Evolutionary conservation across 2,329 filamentous ascomycete species (phyloP), one percentile per base, ranked within the genome.

Genomic region (Penicillium capsulatum): DNA sequence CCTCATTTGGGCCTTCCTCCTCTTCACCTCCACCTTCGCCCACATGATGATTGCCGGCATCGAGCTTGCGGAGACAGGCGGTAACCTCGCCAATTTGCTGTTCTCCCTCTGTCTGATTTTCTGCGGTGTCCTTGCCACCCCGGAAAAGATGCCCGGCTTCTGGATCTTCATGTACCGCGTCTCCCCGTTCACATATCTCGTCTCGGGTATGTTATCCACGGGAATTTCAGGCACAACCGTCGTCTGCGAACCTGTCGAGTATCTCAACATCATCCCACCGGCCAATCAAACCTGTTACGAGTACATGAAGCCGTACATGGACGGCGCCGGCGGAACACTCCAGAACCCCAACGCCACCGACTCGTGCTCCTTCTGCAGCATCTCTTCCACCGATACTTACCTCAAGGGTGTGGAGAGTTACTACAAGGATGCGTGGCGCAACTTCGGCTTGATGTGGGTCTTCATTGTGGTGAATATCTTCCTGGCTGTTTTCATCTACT

Each of bases 111-210:
- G 70, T 46, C 65, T 80, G 26, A 70, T 79, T 40, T 84, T 84
- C 68, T 78, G 75, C 53, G 65, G 64, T 59, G 64, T 67, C 39
- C 59, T 67, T 44, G 79, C 82, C 39, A 63, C 74, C 0, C 77
- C 80, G 0, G 42, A 56, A 2, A 66, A 72, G 1, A 71, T 88
- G 2, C 83, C 83, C 0, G 72, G 77, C 1, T 88, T 89, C 70
- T 89, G 84, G 84, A 79, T 80, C 50, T 88, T 86, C 68, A 86
- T 87, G 83, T 85, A 86, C 64, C 74, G 78, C 26, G 70, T 80
- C 22, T 80, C 75, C 0, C 81, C 81, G 0, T 81, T 86, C 46
- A 84, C 80, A 0, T 86, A 86, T 36, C 67, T 72, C 8, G 68
- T 73, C 15, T 67, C 68, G 7, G 64, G 65, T n/a, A 64, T 73